Conservation (phyloP, 169 alveolate species). For the Cryptosporidium felis region DNA sequence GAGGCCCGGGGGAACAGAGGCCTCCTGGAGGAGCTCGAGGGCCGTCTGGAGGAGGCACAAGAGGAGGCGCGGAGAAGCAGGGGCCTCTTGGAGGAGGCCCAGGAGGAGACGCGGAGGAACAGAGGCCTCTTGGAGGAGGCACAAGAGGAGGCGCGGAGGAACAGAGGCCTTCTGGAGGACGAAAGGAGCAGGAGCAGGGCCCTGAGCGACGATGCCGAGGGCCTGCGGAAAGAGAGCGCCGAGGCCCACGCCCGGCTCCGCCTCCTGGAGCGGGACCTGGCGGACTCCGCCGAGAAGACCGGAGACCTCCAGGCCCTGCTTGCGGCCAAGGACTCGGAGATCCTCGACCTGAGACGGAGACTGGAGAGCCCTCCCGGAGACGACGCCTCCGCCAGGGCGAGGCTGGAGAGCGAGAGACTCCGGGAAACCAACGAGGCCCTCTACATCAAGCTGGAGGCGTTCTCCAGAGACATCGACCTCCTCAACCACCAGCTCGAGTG, state of each 20-base stretch:
- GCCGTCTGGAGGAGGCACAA: too few species aligned
- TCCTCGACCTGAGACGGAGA: not conserved
- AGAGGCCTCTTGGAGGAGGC: not conserved
- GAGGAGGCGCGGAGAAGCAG: too few species aligned
- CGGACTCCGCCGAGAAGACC: too few species aligned
- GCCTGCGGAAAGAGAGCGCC: not conserved
- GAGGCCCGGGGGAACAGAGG: too few species aligned
- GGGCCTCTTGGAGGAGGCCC: not conserved
- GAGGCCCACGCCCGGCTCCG: too few species aligned
- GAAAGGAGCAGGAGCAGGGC: not conserved
- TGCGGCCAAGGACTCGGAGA: too few species aligned
- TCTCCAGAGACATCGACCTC: slow-evolving; percentile 52
- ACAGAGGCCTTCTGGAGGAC: too few species aligned
- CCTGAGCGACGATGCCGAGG: not conserved
- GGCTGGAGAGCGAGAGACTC: slow-evolving; percentile 31
- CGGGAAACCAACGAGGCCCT: slow-evolving; percentile 51
- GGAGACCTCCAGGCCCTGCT: too few species aligned
- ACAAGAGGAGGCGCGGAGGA: too few species aligned
- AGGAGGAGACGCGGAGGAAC: not conserved
- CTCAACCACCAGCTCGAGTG: slow-evolving; percentile 55
- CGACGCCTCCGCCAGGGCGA: not conserved
- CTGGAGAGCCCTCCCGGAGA: not conserved
- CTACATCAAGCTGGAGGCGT: slow-evolving; percentile 50
- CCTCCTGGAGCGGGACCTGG: too few species aligned
- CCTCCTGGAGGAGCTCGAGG: too few species aligned